A percentile compares a stretch with the other conserved stretches of the same genome.
These are phyloP conservation scores for Camillea tinctor DNA, from an alignment of 2,329 filamentous ascomycete genomes.

Conservation along the genomic window DNA sequence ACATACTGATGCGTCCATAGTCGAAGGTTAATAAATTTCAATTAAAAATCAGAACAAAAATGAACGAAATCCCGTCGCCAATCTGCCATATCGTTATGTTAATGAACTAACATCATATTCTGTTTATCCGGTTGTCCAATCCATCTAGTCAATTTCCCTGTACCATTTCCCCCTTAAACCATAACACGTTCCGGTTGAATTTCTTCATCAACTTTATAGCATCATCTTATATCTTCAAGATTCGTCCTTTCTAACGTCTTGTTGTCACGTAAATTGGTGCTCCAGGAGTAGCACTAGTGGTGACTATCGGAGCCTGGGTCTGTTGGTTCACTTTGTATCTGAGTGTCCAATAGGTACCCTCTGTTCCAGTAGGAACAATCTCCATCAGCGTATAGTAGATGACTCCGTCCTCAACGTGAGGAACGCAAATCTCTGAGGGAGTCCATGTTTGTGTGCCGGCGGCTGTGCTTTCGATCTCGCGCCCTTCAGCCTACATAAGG, in stretches of 20 bases:
- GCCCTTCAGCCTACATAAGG: conserved; percentile 45
- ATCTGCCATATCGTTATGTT: background rate
- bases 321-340: conserved; percentile 33
- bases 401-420: conserved; percentile 44
- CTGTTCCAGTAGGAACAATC: conserved; percentile 38
- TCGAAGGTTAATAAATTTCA: background rate
- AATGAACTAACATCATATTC: background rate
- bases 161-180: background rate
- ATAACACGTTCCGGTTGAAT: background rate
- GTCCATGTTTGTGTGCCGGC: conserved; percentile 27
- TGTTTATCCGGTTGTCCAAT: background rate
- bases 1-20: background rate
- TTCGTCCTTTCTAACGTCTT: background rate
- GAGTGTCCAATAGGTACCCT: conserved; percentile 39
- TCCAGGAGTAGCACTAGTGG: conserved; percentile 27
- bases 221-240: background rate
- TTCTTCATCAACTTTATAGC: background rate
- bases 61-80: background rate
- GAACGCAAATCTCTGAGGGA: conserved; percentile 44
- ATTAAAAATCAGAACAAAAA: background rate
- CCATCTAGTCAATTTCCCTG: background rate
- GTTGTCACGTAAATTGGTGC: conserved; percentile 18
- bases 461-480: conserved; percentile 41
- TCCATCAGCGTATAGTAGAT: conserved; percentile 50
- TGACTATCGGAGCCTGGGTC: conserved; percentile 19